phyloP scores from a whole-genome alignment of 495 filamentous ascomycete genomes.

The Elasticomyces elasticus region DNA sequence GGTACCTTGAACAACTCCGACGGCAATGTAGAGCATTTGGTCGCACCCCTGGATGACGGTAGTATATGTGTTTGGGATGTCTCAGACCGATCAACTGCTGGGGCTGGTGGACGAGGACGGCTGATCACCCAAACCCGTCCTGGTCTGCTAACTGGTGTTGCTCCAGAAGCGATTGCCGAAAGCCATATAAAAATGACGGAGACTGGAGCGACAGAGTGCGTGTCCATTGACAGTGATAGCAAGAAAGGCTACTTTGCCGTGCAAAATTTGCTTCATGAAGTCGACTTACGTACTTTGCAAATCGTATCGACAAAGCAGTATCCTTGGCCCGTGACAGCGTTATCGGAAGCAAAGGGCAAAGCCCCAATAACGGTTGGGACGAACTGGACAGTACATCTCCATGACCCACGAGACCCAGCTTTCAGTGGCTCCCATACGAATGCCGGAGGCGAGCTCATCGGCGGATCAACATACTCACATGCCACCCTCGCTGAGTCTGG shows the following conservation, averaged over 20 bases:
- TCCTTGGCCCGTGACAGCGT: constrained; percentile 70
- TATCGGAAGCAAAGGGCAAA: constrained; percentile 64
- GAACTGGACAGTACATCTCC: constrained; percentile 68
- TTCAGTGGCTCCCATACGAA: constrained; percentile 30
- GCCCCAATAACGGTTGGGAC: constrained; percentile 81
- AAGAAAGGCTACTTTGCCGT: constrained; percentile 69
- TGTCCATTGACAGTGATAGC: constrained; percentile 64
- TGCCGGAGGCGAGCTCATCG: constrained; percentile 34
- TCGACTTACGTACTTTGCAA: constrained; percentile 70
- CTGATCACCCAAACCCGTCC: constrained; percentile 55
- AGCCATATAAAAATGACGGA: constrained; percentile 42
- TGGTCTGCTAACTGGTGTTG: constrained; percentile 45
- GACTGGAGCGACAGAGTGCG: constrained; percentile 71
- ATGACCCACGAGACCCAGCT: constrained; percentile 55
- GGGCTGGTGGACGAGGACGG: constrained; percentile 39
- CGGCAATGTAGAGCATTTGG: constrained; percentile 43
- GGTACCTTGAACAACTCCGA: constrained; percentile 50
- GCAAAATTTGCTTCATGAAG: constrained; percentile 64
- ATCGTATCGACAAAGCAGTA: constrained; percentile 63
- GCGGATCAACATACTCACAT: constrained; percentile 28
- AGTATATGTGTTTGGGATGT: constrained; percentile 80
- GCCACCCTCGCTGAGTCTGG: constrained; percentile 72
- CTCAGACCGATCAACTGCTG: constrained; percentile 40
- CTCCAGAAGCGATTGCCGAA: constrained; percentile 22
- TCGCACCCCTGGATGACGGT: constrained; percentile 77